phyloP scores from a whole-genome alignment of 140 eudicot species.

The Stevia rebaudiana region DNA sequence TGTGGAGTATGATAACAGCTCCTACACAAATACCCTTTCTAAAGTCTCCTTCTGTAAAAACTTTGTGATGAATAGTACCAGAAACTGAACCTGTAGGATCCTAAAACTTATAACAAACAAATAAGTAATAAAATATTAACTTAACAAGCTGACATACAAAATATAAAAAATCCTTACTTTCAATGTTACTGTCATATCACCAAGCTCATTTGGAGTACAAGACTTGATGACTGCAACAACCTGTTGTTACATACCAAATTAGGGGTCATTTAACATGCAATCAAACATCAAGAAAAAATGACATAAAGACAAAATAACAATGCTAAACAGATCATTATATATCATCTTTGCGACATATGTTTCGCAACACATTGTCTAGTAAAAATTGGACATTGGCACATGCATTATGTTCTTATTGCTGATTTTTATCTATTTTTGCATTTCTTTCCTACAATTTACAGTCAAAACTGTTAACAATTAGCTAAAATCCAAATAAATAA shows the following conservation, averaged over 20 bases:
- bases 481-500: background rate
- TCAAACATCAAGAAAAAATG: too few species aligned
- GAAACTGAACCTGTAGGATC: slow-evolving; percentile 71
- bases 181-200: slow-evolving; percentile 66
- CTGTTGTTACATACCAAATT: slow-evolving; percentile 42
- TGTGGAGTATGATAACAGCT: slow-evolving; percentile 56
- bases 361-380: background rate
- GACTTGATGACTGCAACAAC: slow-evolving; percentile 86
- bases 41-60: slow-evolving; percentile 43
- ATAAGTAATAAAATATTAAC: slow-evolving; percentile 22
- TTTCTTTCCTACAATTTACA: background rate
- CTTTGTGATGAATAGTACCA: slow-evolving; percentile 74
- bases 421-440: background rate
- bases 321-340: background rate
- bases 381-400: background rate
- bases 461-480: background rate
- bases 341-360: background rate
- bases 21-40: slow-evolving; percentile 52
- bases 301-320: too few species aligned
- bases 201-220: slow-evolving; percentile 65
- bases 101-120: slow-evolving; percentile 32
- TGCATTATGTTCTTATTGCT: background rate
- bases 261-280: slow-evolving; percentile 6
- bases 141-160: background rate
- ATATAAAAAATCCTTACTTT: slow-evolving; percentile 39